Percentiles rank a stretch among this genome's conserved stretches.
These are phyloP conservation scores for Phytomonas sp. DNA, from an alignment of 208 protist genomes.

Conservation along the genomic window DNA sequence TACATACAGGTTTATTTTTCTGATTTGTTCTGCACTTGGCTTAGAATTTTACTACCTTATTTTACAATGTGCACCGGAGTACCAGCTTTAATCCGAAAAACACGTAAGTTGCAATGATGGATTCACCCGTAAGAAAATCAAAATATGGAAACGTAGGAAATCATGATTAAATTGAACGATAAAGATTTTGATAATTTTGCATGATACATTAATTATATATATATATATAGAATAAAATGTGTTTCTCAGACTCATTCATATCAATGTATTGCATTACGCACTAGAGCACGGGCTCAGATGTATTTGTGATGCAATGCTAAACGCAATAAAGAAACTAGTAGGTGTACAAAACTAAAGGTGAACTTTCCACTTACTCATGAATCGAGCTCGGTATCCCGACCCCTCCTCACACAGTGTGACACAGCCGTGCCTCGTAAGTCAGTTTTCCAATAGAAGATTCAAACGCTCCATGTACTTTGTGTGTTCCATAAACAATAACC, in stretches of 20 bases:
- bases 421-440: background rate
- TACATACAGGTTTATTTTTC: background rate
- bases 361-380: background rate
- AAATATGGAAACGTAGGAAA: background rate
- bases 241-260: background rate
- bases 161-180: background rate
- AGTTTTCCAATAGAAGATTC: background rate
- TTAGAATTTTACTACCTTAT: background rate
- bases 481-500: slow-evolving; percentile 51
- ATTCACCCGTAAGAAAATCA: background rate
- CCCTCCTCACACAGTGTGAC: background rate
- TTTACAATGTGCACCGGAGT: background rate
- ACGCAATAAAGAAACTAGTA: background rate
- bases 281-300: background rate
- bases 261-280: background rate
- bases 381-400: background rate
- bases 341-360: background rate
- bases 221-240: no score
- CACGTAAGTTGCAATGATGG: background rate
- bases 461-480: slow-evolving; percentile 40
- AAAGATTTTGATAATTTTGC: background rate
- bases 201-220: background rate
- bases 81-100: background rate
- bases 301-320: background rate
- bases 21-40: background rate